Conservation (phyloP, 306 rosid genomes). For the Corylus avellana region DNA sequence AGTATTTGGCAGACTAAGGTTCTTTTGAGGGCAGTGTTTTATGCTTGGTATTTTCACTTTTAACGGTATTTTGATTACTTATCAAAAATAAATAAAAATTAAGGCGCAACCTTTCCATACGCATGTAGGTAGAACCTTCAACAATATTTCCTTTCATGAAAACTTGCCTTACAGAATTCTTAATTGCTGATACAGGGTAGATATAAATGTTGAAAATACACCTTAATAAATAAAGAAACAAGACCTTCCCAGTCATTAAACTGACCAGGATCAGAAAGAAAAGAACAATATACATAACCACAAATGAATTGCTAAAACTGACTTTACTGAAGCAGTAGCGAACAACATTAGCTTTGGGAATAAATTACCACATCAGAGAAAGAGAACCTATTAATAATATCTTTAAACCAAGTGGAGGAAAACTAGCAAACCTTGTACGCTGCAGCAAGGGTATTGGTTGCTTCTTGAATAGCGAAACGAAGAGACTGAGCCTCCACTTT, state of each 20-base stretch:
- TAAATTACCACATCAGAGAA: background rate
- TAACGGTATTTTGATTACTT: too few relatives aligned
- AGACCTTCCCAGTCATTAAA: background rate
- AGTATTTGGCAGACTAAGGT: too few relatives aligned
- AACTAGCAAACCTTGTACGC: constrained; percentile 76
- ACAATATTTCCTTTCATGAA: background rate
- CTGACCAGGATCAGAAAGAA: background rate
- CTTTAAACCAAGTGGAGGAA: constrained; percentile 20
- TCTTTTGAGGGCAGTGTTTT: too few relatives aligned
- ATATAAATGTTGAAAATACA: background rate
- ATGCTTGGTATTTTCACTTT: too few relatives aligned
- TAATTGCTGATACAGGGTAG: background rate
- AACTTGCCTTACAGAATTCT: background rate
- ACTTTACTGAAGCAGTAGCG: constrained; percentile 18
- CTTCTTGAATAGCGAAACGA: constrained; percentile 84
- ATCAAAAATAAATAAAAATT: too few relatives aligned
- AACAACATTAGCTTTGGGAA: constrained; percentile 12
- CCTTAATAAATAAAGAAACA: background rate
- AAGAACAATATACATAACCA: background rate
- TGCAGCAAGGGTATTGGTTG: constrained; percentile 76
- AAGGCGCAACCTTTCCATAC: background rate
- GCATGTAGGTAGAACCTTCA: background rate
- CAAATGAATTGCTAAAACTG: constrained; percentile 7
- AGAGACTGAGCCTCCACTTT: constrained; percentile 77
- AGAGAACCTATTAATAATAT: constrained; percentile 13